phyloP scores from a whole-genome alignment of 2,329 filamentous ascomycete species.

The Colletotrichum salicis region DNA sequence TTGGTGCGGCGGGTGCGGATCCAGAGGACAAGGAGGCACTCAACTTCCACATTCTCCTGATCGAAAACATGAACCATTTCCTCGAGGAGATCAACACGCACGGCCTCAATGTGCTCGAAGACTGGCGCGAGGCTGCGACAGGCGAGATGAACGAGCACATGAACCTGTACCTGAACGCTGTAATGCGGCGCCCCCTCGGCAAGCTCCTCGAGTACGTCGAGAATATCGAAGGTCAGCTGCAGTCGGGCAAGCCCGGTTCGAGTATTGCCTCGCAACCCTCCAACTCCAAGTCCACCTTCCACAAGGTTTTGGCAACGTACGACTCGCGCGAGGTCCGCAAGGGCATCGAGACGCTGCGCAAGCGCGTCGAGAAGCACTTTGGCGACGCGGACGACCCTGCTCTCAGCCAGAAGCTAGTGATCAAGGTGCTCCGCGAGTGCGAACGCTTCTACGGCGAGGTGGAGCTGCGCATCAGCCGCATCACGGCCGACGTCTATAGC shows the following conservation, averaged over 20 bases:
- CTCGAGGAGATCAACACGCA: slow-evolving; percentile 87
- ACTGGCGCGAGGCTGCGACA: slow-evolving; percentile 83
- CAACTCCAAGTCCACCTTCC: slow-evolving; percentile 84
- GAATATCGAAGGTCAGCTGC: slow-evolving; percentile 80
- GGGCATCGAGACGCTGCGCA: slow-evolving; percentile 88
- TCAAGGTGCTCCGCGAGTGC: slow-evolving; percentile 68
- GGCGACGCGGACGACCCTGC: slow-evolving; percentile 84
- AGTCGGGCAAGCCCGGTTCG: slow-evolving; percentile 66
- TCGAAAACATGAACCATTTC: slow-evolving; percentile 99
- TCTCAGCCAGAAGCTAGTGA: slow-evolving; percentile 68
- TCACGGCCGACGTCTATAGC: slow-evolving; percentile 72
- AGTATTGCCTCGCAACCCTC: slow-evolving; percentile 82
- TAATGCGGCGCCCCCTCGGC: slow-evolving; percentile 88
- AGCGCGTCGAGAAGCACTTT: slow-evolving; percentile 97
- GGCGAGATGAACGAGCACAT: slow-evolving; percentile 88
- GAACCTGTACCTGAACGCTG: slow-evolving; percentile 84
- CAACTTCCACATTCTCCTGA: slow-evolving; percentile 96
- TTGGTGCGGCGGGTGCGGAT: slow-evolving; percentile 57
- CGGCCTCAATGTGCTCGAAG: slow-evolving; percentile 78
- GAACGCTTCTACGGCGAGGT: slow-evolving; percentile 72
- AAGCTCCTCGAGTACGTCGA: slow-evolving; percentile 93
- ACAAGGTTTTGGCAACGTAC: slow-evolving; percentile 84
- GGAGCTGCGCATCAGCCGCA: slow-evolving; percentile 67
- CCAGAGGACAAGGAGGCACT: slow-evolving; percentile 94
- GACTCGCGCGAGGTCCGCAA: slow-evolving; percentile 88